Base-by-base conservation (phyloP, 805 yeast genomes). In the Ogataea haglerorum region DNA sequence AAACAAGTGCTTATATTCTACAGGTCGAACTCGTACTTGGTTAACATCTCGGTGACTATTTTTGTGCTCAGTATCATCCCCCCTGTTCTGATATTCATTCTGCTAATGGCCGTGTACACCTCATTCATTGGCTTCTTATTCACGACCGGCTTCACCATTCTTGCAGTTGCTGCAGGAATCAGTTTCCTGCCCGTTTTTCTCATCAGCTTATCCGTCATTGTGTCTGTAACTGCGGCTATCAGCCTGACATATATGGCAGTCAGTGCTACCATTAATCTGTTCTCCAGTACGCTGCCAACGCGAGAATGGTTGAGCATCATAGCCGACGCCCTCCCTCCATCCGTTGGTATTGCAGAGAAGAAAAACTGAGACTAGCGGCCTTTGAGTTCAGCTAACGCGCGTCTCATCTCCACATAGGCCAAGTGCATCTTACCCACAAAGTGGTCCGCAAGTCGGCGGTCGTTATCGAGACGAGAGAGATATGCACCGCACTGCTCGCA, bases 401-500 rank as follows among this genome's bases (percentile, higher is more conserved):
- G 67, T 54, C 95, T 71, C 80, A 90, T 82, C 37, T 74, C 79
- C 2, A 81, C 90, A 60, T 82, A 89, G 0, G 89, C 91, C 48
- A 85, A 58, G 65, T 90, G 97, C 44, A 86, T 77, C 53, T 87
- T 88, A 1, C 98, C 98, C 17, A 81, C 64, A 58, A 87, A 89
- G 61, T 90, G 97, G 52, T 86, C 96, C 1, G 91, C 95, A 47
- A 90, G 68, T 51, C 97, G 72, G 58, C 89, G 72, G 58, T 90
- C 97, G 43, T 84, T 86, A 60, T 90, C 98, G 41, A 89, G 65
- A 46, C 91, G 69, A 7, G 95, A 85, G 27, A 91, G 67, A 55
- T 83, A 88, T 0, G 95, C 95, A 1, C 95, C 96, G 64, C 98
- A 90, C 1, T 78, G 80, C 48, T 78, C 85, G 63, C 98, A 90